Percentiles rank a stretch among this genome's conserved stretches.
These are phyloP conservation scores for Areca catechu DNA, from an alignment of 176 grass and related monocot genomes.

Conservation along the genomic window DNA sequence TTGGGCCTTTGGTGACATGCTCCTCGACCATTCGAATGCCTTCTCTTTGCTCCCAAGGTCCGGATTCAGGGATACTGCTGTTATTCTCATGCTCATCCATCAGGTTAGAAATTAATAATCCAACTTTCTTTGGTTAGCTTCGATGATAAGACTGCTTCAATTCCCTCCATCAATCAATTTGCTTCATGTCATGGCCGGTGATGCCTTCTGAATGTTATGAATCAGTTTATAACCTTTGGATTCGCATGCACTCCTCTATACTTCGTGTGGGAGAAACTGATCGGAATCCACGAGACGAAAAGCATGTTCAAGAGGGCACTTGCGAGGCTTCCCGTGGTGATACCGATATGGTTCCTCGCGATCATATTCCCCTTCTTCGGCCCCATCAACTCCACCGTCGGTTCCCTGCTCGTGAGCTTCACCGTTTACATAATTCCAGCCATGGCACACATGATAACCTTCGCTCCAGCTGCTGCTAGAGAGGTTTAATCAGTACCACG, in stretches of 20 bases:
- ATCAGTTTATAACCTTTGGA: conserved; percentile 86
- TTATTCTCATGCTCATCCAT: conserved; percentile 86
- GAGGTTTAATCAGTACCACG: conserved; percentile 29
- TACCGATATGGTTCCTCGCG: conserved; percentile 94
- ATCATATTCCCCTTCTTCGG: conserved; percentile 95
- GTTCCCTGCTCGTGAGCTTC: conserved; percentile 93
- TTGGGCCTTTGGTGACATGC: conserved; percentile 87
- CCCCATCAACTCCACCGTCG: conserved; percentile 88
- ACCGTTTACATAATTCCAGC: conserved; percentile 92
- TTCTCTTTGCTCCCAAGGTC: conserved; percentile 79
- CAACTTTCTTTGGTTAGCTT: neutral
- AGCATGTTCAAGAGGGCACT: conserved; percentile 35
- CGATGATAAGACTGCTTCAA: too few species aligned
- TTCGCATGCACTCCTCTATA: conserved; percentile 95
- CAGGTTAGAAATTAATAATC: conserved; percentile 31
- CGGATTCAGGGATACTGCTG: conserved; percentile 57
- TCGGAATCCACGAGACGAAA: conserved; percentile 53
- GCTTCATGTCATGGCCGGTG: too few species aligned
- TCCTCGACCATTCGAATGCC: conserved; percentile 88
- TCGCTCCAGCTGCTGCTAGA: conserved; percentile 53
- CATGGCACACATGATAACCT: conserved; percentile 74
- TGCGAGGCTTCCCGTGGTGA: conserved; percentile 53
- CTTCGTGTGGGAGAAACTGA: conserved; percentile 92
- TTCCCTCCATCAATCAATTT: too few species aligned
- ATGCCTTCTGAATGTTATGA: neutral